A percentile compares a stretch with the other conserved stretches of the same genome.
Evolutionary conservation across 2,329 filamentous ascomycete species (phyloP).

Genomic region (Ceratocystis alfenasii): DNA sequence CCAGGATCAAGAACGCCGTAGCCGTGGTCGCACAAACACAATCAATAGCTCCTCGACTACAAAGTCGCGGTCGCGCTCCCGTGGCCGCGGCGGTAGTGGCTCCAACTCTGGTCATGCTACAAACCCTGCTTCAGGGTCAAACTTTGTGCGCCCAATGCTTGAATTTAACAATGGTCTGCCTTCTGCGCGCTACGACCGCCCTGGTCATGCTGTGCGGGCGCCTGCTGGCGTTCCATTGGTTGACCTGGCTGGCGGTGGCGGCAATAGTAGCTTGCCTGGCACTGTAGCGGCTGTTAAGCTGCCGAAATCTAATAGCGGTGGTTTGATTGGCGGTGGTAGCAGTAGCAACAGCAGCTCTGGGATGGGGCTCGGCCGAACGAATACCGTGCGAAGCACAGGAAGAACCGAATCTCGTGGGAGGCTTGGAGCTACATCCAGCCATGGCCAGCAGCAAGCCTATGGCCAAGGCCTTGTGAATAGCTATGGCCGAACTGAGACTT

Average conservation of each 20-base stretch:
- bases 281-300: conserved; percentile 11
- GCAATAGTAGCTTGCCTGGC: conserved; percentile 1
- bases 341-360: conserved; percentile 7
- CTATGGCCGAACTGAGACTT: background rate
- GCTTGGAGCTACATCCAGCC: background rate
- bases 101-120: conserved; percentile 24
- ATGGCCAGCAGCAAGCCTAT: background rate
- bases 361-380: conserved; percentile 15
- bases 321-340: background rate
- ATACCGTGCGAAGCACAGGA: conserved; percentile 18
- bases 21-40: conserved; percentile 16
- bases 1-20: conserved; percentile 15
- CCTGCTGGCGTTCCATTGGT: conserved; percentile 36
- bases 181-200: conserved; percentile 45
- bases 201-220: conserved; percentile 38
- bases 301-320: conserved; percentile 11
- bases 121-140: background rate
- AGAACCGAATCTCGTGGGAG: conserved; percentile 16
- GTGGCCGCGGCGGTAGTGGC: conserved; percentile 25
- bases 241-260: conserved; percentile 32
- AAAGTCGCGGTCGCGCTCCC: conserved; percentile 25
- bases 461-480: background rate
- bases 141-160: conserved; percentile 36
- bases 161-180: conserved; percentile 52
- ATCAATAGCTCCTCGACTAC: background rate